Evolutionary conservation across 306 rosid species (phyloP).

Genomic region (Corylus americana): DNA sequence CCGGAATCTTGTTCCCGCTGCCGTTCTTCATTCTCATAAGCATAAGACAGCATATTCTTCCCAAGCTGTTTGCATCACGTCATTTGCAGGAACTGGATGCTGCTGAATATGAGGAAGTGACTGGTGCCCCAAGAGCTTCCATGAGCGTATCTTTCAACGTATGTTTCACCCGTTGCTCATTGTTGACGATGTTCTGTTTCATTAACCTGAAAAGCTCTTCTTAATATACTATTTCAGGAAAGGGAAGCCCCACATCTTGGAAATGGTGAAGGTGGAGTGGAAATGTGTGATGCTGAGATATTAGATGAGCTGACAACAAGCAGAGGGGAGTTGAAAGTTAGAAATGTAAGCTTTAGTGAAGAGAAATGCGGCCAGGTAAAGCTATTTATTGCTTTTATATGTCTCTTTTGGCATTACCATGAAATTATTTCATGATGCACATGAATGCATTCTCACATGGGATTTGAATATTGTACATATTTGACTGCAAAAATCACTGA

Average conservation of each 20-base stretch:
- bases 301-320: constrained; percentile 71
- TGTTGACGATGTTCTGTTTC: background rate
- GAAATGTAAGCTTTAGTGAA: constrained; percentile 58
- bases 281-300: constrained; percentile 64
- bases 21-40: constrained; percentile 72
- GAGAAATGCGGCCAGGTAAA: constrained; percentile 61
- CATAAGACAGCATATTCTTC: constrained; percentile 71
- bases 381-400: constrained; percentile 1
- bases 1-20: constrained; percentile 81
- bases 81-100: constrained; percentile 75
- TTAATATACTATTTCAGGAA: constrained; percentile 37
- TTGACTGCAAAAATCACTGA: background rate
- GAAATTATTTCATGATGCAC: background rate
- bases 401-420: background rate
- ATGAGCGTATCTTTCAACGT: constrained; percentile 47
- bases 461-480: background rate
- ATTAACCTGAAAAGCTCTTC: background rate
- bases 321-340: constrained; percentile 83
- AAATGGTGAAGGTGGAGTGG: constrained; percentile 36
- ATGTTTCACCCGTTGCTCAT: constrained; percentile 15
- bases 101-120: constrained; percentile 77
- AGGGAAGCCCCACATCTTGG: constrained; percentile 32
- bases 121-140: constrained; percentile 42
- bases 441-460: background rate
- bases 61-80: constrained; percentile 52